phyloP scores from a whole-genome alignment of 495 filamentous ascomycete genomes.

The Hypomontagnella monticulosa region DNA sequence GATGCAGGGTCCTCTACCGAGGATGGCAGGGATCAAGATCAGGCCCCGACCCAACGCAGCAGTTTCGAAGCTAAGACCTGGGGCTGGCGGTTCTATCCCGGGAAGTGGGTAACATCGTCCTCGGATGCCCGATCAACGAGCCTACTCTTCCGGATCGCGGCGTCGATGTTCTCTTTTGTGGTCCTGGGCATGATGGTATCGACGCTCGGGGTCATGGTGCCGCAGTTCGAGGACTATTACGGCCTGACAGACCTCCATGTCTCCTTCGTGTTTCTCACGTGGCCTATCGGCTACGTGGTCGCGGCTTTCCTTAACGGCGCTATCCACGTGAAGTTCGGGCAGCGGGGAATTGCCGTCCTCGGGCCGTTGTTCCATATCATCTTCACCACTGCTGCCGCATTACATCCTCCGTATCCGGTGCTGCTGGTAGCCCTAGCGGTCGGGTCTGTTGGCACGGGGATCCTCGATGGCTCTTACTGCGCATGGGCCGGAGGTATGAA shows the following conservation, averaged over 20 bases:
- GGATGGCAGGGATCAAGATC: too few species aligned
- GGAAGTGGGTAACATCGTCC: background rate
- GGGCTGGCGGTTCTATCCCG: background rate
- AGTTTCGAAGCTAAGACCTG: background rate
- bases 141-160: conserved; percentile 21
- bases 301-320: conserved; percentile 68
- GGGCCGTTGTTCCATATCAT: conserved; percentile 67
- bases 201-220: conserved; percentile 35
- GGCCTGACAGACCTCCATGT: conserved; percentile 71
- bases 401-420: conserved; percentile 71
- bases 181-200: conserved; percentile 31
- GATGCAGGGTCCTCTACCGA: background rate
- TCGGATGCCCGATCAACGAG: background rate
- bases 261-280: conserved; percentile 75
- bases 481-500: conserved; percentile 74
- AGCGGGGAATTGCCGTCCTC: conserved; percentile 70
- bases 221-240: conserved; percentile 63
- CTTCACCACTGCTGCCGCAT: conserved; percentile 67
- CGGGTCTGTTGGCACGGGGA: conserved; percentile 67
- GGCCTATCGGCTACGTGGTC: conserved; percentile 72
- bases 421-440: conserved; percentile 68
- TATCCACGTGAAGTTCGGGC: conserved; percentile 61
- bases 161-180: conserved; percentile 29
- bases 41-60: too few species aligned
- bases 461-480: conserved; percentile 72